Conservation (phyloP, 306 rosid genomes). For the Quercus bicolor region DNA sequence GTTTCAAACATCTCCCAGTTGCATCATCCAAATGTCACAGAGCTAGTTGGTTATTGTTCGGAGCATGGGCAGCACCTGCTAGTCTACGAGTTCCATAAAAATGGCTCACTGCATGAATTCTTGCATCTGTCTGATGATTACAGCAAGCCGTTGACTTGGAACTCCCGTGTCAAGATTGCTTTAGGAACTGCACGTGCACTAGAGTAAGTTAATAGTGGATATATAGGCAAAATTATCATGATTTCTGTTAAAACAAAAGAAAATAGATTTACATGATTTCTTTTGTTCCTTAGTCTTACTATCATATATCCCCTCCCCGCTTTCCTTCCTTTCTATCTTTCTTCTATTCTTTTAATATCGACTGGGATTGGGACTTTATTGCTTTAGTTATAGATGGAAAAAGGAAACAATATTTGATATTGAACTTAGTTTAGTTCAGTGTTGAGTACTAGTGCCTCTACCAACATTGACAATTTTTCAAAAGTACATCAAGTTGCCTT, state of each 20-base stretch:
- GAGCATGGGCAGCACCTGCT: conserved; percentile 96
- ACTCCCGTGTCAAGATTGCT: conserved; percentile 93
- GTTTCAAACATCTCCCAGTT: conserved; percentile 68
- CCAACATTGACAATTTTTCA: neutral
- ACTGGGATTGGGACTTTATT: neutral
- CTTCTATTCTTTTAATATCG: neutral
- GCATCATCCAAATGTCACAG: conserved; percentile 89
- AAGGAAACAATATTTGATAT: neutral
- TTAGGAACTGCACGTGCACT: conserved; percentile 94
- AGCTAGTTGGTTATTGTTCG: conserved; percentile 91
- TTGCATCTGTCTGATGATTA: conserved; percentile 85
- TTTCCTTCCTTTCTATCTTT: neutral
- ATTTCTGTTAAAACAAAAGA: neutral
- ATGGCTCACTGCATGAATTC: conserved; percentile 81
- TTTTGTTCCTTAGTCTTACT: neutral
- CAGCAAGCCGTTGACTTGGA: conserved; percentile 92
- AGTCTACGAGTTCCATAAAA: conserved; percentile 80
- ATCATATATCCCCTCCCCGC: neutral
- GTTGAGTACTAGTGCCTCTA: neutral
- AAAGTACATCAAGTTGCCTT: neutral
- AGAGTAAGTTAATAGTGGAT: conserved; percentile 64
- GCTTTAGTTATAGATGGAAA: neutral
- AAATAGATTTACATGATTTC: neutral
- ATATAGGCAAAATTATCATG: conserved; percentile 5
- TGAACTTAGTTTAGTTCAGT: neutral